phyloP scores from a whole-genome alignment of 148 eudicot species.

The Amaranthus hypochondriacus region DNA sequence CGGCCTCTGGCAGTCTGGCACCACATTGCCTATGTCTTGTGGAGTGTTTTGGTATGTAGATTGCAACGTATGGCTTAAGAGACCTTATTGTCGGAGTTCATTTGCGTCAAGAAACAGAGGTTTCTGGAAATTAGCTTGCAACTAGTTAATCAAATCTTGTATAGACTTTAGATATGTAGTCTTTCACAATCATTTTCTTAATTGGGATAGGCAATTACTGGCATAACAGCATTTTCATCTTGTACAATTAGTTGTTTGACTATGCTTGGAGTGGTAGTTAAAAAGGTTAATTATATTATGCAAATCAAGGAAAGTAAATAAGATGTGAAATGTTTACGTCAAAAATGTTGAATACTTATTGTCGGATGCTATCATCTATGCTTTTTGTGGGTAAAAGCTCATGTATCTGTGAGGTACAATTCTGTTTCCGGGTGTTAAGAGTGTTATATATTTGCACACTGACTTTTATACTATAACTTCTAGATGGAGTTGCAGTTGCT shows the following conservation, averaged over 20 bases:
- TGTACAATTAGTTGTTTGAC: neutral
- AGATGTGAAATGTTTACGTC: neutral
- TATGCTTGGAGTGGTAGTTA: neutral
- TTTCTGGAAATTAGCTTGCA: neutral
- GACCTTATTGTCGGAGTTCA: neutral
- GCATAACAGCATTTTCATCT: neutral
- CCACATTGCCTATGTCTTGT: neutral
- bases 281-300: neutral
- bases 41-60: neutral
- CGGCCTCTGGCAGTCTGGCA: neutral
- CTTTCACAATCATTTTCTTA: neutral
- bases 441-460: too few relatives aligned
- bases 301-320: constrained; percentile 4
- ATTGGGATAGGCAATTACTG: neutral
- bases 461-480: neutral
- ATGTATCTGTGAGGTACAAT: neutral
- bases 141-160: neutral
- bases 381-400: neutral
- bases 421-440: too few relatives aligned
- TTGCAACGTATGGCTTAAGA: neutral
- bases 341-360: neutral
- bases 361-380: neutral
- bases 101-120: neutral
- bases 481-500: neutral
- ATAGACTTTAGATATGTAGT: neutral